Evolutionary conservation across 805 yeast species (phyloP).

Genomic region (Candida quercuum): DNA sequence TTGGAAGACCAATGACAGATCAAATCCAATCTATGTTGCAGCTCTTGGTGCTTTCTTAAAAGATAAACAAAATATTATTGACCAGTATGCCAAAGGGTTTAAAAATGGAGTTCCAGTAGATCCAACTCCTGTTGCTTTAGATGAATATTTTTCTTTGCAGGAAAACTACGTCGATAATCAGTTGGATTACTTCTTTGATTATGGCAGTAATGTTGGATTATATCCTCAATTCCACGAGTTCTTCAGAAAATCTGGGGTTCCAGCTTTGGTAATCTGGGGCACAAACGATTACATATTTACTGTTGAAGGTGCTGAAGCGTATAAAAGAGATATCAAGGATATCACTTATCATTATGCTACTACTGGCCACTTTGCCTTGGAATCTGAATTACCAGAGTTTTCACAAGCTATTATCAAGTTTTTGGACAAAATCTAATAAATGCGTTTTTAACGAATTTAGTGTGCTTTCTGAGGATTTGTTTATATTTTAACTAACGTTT

Average conservation of each 20-base stretch:
- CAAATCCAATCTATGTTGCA: slow-evolving; percentile 10
- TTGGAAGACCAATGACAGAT: slow-evolving; percentile 25
- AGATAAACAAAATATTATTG: slow-evolving; percentile 16
- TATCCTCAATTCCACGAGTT: slow-evolving; percentile 34
- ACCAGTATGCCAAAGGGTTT: slow-evolving; percentile 31
- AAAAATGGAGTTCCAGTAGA: slow-evolving; percentile 22
- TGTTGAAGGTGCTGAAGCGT: slow-evolving; percentile 33
- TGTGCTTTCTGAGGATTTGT: not conserved
- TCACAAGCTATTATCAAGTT: slow-evolving; percentile 23
- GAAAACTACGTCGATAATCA: slow-evolving; percentile 28
- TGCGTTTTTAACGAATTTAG: not conserved
- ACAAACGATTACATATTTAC: slow-evolving; percentile 32
- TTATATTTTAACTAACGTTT: too few species aligned
- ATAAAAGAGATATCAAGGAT: slow-evolving; percentile 26
- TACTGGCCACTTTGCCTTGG: slow-evolving; percentile 37
- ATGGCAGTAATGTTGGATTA: slow-evolving; percentile 27
- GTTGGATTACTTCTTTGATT: slow-evolving; percentile 31
- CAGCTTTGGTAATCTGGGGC: slow-evolving; percentile 37
- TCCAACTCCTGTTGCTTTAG: slow-evolving; percentile 29
- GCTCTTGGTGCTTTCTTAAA: slow-evolving; percentile 15
- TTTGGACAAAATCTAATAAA: not conserved
- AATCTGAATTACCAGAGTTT: slow-evolving; percentile 25
- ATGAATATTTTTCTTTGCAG: slow-evolving; percentile 22
- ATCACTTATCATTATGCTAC: slow-evolving; percentile 25
- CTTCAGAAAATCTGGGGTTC: slow-evolving; percentile 27